Evolutionary conservation across 1,139 yeast species (phyloP).

Genomic region (Blastobotrys niveus): DNA sequence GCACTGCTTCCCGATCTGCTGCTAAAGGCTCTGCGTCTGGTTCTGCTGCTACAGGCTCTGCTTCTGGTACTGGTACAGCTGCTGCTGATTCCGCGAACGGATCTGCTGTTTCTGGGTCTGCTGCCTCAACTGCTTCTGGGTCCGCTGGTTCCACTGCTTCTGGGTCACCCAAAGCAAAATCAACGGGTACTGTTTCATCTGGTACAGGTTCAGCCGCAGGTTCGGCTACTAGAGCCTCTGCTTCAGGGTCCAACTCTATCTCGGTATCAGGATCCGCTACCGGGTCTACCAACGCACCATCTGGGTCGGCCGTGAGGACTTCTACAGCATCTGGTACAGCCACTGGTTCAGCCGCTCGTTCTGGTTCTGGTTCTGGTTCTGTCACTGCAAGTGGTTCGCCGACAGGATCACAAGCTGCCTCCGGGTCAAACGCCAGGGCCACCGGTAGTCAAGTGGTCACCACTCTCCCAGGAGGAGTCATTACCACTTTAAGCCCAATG

Average conservation of each 20-base stretch:
- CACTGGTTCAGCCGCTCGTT: not conserved
- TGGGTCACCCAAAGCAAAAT: not conserved
- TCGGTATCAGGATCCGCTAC: too few species aligned
- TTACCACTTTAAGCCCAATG: too few species aligned
- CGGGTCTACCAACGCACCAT: not conserved
- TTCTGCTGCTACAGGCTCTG: not conserved
- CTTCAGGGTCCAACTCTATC: not conserved
- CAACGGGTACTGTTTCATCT: not conserved
- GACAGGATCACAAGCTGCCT: too few species aligned
- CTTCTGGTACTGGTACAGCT: not conserved
- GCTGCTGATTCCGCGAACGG: not conserved
- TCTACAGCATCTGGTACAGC: not conserved
- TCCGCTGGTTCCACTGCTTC: not conserved
- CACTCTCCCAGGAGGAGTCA: too few species aligned
- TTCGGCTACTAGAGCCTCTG: not conserved
- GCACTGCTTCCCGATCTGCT: too few species aligned
- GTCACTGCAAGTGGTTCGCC: too few species aligned
- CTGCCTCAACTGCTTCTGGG: not conserved
- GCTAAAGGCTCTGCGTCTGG: not conserved
- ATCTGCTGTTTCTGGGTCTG: too few species aligned
- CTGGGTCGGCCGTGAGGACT: not conserved
- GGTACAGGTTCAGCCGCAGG: not conserved
- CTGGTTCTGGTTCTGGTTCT: not conserved
- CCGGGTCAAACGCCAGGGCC: too few species aligned
- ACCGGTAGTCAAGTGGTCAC: too few species aligned